phyloP scores from a whole-genome alignment of 192 early-diverging fungal species.

The Linnemannia zychae region DNA sequence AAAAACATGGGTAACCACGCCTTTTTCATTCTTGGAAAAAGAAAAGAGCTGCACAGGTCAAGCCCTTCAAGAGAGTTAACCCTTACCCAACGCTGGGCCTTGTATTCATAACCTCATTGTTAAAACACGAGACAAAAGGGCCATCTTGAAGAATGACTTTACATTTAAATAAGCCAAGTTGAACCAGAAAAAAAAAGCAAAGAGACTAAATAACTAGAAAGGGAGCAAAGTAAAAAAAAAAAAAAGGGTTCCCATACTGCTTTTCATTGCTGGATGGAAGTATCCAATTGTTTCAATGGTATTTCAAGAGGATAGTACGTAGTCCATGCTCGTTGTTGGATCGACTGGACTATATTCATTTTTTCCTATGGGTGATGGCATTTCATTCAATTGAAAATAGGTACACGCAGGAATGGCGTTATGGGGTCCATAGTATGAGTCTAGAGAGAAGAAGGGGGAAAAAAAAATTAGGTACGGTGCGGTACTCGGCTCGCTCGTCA shows the following conservation, averaged over 20 bases:
- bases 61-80: background rate
- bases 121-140: no score
- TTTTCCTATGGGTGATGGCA: background rate
- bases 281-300: background rate
- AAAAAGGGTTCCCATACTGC: no score
- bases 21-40: background rate
- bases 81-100: no score
- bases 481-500: background rate
- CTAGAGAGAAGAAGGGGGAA: background rate
- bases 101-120: no score
- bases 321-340: background rate
- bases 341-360: background rate
- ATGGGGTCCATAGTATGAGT: background rate
- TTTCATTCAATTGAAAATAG: background rate
- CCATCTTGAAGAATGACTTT: no score
- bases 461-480: background rate
- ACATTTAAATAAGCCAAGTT: no score
- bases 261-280: background rate
- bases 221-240: background rate
- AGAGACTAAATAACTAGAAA: background rate
- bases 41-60: background rate
- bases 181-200: background rate
- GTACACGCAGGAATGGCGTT: conserved; percentile 7
- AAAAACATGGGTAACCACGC: background rate
- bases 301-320: background rate